A percentile compares a stretch with the other conserved stretches of the same genome.
Evolutionary conservation across 495 filamentous ascomycete species (phyloP).

Genomic region (Emericellopsis terricola): DNA sequence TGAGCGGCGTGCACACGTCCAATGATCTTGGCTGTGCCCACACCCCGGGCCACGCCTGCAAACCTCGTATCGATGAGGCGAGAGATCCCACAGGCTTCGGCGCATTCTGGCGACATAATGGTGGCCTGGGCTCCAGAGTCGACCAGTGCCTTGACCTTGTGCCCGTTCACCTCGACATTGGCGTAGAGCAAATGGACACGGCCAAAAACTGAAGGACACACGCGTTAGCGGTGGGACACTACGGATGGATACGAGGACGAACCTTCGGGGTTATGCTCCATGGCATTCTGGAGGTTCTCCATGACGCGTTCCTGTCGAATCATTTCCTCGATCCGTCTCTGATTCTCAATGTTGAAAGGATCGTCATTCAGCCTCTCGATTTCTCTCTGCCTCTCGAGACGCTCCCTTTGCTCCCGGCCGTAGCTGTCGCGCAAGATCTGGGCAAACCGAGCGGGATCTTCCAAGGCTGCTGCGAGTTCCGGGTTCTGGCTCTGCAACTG

Average conservation of each 20-base stretch:
- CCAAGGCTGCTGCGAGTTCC: constrained; percentile 56
- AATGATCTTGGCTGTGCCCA: constrained; percentile 85
- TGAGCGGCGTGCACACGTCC: constrained; percentile 87
- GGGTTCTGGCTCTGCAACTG: constrained; percentile 53
- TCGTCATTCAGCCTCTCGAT: constrained; percentile 68
- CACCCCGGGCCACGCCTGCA: constrained; percentile 76
- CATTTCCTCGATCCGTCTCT: constrained; percentile 88
- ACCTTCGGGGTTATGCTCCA: constrained; percentile 96
- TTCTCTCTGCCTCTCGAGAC: constrained; percentile 60
- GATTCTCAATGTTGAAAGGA: constrained; percentile 78
- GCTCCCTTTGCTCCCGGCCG: constrained; percentile 46
- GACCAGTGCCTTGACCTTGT: constrained; percentile 87
- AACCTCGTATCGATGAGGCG: constrained; percentile 87
- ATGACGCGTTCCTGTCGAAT: constrained; percentile 86
- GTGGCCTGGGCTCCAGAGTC: constrained; percentile 96
- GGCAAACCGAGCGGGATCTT: constrained; percentile 59
- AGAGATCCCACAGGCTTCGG: constrained; percentile 87
- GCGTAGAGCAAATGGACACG: constrained; percentile 92
- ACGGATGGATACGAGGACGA: constrained; percentile 9
- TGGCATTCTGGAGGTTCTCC: constrained; percentile 85
- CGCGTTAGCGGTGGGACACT: no score
- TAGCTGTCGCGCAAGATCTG: constrained; percentile 46
- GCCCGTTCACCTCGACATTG: constrained; percentile 83
- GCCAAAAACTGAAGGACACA: constrained; percentile 54
- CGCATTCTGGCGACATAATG: constrained; percentile 92